These are phyloP conservation scores for Rhizoctonia solani DNA, from an alignment of 1,284 basidiomycete genomes.

Conservation along the genomic window DNA sequence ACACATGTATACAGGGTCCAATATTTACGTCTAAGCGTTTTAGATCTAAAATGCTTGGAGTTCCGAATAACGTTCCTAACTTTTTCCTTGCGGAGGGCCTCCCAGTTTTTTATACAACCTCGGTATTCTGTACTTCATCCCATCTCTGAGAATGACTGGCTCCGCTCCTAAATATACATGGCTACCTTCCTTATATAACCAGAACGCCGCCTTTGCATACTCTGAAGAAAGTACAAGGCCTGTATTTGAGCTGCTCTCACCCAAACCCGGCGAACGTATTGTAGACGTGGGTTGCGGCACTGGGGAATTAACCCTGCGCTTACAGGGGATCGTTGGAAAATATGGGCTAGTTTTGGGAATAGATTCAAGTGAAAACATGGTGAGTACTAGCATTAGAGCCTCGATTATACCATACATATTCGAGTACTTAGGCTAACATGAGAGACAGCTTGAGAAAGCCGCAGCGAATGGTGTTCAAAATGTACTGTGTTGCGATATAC, in stretches of 20 bases:
- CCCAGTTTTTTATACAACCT: too few species aligned
- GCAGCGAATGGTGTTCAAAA: slow-evolving; percentile 53
- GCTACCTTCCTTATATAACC: slow-evolving; percentile 61
- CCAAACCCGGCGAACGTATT: slow-evolving; percentile 67
- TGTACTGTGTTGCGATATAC: slow-evolving; percentile 57
- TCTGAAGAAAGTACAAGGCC: slow-evolving; percentile 63
- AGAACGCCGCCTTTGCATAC: slow-evolving; percentile 70
- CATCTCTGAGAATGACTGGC: too few species aligned
- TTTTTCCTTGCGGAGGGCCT: too few species aligned
- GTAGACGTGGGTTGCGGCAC: slow-evolving; percentile 84
- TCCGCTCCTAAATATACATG: slow-evolving; percentile 50
- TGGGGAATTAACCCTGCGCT: slow-evolving; percentile 68
- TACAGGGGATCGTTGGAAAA: slow-evolving; percentile 58
- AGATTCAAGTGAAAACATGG: slow-evolving; percentile 76
- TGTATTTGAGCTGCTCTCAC: slow-evolving; percentile 64
- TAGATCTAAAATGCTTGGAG: too few species aligned
- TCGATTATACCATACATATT: too few species aligned
- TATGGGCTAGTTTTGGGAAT: slow-evolving; percentile 66
- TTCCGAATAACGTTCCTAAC: too few species aligned
- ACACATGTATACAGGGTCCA: too few species aligned
- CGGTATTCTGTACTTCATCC: too few species aligned
- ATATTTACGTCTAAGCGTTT: too few species aligned
- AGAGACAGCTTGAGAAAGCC: slow-evolving; percentile 61
- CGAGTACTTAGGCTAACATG: not conserved
- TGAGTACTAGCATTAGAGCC: slow-evolving; percentile 44